A percentile compares a stretch with the other conserved stretches of the same genome.
Evolutionary conservation across 129 eudicot species (phyloP).

Genomic region (Flaveria ramosissima): DNA sequence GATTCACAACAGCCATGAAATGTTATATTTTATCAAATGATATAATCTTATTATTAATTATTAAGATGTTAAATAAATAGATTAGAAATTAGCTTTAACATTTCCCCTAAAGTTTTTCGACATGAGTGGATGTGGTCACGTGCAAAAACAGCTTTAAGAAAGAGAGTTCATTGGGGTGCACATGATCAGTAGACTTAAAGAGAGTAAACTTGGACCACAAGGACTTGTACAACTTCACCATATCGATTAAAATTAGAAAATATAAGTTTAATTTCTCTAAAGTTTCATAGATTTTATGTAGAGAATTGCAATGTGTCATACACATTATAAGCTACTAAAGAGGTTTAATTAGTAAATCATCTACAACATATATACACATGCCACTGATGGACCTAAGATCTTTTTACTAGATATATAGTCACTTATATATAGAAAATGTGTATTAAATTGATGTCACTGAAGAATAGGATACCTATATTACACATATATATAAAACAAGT

Average conservation of each 20-base stretch:
- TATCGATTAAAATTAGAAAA: neutral
- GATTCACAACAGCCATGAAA: neutral
- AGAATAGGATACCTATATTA: too few species aligned
- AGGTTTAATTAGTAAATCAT: neutral
- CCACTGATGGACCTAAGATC: neutral
- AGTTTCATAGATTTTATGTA: neutral
- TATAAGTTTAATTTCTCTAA: neutral
- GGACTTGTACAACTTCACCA: constrained; percentile 26
- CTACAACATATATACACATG: neutral
- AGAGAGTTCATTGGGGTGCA: constrained; percentile 42
- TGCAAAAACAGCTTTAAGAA: constrained; percentile 39
- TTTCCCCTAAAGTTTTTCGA: constrained; percentile 9
- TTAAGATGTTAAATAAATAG: neutral
- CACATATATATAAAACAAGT: too few species aligned
- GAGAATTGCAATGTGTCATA: neutral
- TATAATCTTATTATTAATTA: neutral
- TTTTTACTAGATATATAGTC: too few species aligned
- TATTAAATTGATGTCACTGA: too few species aligned
- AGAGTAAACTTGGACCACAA: constrained; percentile 41
- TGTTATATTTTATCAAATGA: neutral
- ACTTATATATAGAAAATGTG: too few species aligned
- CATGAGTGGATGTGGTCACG: constrained; percentile 46
- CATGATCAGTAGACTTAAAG: constrained; percentile 20
- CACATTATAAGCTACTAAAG: neutral
- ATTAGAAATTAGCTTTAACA: neutral